Conservation (phyloP, 2,329 filamentous ascomycete genomes). For the Didymella pinodella region DNA sequence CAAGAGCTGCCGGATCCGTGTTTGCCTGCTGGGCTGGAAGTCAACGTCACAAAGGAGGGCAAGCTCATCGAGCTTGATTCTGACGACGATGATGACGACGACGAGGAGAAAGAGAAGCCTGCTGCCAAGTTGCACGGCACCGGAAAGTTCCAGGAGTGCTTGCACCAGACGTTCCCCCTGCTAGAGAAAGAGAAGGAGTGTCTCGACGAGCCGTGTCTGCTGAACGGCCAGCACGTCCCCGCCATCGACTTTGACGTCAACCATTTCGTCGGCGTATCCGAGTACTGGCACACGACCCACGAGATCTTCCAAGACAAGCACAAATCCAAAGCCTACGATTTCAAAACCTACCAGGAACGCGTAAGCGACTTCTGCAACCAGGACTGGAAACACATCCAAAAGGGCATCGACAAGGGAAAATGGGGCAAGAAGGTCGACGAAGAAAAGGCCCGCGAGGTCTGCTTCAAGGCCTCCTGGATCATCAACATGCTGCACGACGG, state of each 20-base stretch:
- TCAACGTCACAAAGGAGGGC: constrained; percentile 77
- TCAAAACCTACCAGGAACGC: constrained; percentile 84
- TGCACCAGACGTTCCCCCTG: constrained; percentile 81
- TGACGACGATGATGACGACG: constrained; percentile 50
- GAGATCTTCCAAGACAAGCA: constrained; percentile 84
- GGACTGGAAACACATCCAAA: constrained; percentile 79
- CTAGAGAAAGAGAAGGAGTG: constrained; percentile 90
- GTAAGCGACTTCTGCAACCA: constrained; percentile 86
- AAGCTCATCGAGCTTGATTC: constrained; percentile 60
- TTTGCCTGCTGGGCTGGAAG: constrained; percentile 78
- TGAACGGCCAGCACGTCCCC: constrained; percentile 91
- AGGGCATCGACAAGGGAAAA: constrained; percentile 69
- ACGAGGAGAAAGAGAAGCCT: constrained; percentile 27
- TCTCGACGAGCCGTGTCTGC: constrained; percentile 80
- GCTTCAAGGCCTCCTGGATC: constrained; percentile 98
- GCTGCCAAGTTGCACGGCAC: constrained; percentile 75
- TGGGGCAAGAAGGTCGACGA: constrained; percentile 78
- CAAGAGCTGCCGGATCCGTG: constrained; percentile 89
- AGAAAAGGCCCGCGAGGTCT: constrained; percentile 82
- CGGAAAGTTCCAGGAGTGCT: constrained; percentile 84
- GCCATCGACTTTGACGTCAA: constrained; percentile 97
- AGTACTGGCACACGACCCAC: constrained; percentile 99
- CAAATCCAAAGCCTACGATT: constrained; percentile 83
- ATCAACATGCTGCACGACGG: constrained; percentile 97
- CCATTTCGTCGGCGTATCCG: constrained; percentile 96